Conservation (phyloP, 1,139 yeast species). For the Taiozyma sp. region DNA sequence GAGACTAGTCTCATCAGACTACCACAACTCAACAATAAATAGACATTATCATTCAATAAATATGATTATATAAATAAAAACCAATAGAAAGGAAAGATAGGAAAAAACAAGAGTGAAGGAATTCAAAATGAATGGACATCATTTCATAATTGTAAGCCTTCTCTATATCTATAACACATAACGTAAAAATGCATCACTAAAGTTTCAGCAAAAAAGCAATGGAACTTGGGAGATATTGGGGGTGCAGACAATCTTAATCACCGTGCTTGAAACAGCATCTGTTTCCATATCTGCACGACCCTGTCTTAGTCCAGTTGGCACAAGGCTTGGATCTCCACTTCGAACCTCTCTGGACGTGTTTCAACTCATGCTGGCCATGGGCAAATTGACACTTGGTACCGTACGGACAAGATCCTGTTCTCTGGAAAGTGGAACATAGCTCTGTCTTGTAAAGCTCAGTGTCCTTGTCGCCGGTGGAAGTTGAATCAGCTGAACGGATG, state of each 20-base stretch:
- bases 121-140: neutral
- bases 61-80: neutral
- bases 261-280: constrained; percentile 91
- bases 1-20: neutral
- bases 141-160: neutral
- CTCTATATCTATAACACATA: neutral
- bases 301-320: constrained; percentile 79
- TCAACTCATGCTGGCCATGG: constrained; percentile 77
- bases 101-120: neutral
- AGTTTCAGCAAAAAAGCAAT: neutral
- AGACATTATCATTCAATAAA: neutral
- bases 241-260: constrained; percentile 17
- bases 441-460: constrained; percentile 85
- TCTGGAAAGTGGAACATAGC: constrained; percentile 73
- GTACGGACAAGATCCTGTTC: constrained; percentile 75
- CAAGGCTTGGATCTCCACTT: constrained; percentile 93
- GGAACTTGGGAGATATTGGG: neutral
- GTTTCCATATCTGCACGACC: constrained; percentile 82
- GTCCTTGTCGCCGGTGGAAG: constrained; percentile 8
- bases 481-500: constrained; percentile 1
- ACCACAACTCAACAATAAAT: neutral
- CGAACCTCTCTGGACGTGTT: constrained; percentile 65
- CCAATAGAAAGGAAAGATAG: neutral
- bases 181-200: neutral
- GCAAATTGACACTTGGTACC: constrained; percentile 94